Evolutionary conservation across 768 basidiomycete genomes (phyloP), one percentile per base, ranked within the genome.

Genomic region (Tulasnella calospora): DNA sequence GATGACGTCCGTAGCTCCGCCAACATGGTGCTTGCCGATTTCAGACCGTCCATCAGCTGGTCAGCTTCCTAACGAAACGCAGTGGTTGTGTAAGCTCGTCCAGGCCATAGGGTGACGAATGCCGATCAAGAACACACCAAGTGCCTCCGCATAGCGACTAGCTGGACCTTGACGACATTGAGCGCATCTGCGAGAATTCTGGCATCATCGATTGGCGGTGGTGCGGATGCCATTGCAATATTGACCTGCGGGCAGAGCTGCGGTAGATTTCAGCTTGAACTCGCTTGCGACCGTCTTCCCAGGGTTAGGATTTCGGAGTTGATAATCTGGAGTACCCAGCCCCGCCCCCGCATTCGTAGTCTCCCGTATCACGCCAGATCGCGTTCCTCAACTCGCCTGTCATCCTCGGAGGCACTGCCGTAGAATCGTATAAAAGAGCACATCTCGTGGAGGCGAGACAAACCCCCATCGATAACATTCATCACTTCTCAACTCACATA

Each of bases 21-120:
- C 73, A 99, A 90, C 97, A 99, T 99, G 78, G 96, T 89, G 83
- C 96, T 98, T 2, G 98, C 96, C 79, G 93, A 93, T 86, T 99
- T 99, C 82, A 99, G 88, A 17, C 95, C 97, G 84, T 99, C 97
- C 98, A 99, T 99, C 80, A 99, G 92, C 83, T 96, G 94, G 86
- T 99, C 97, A 81, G 91, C 85, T 84, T 99, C 95, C 96, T 98
- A 82, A 57, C n/a, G 35, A 27, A 70, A 57, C 44, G 12, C 36
- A 21, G 77, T 30, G 35, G 41, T 21, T 36, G 72, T 27, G 69
- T 77, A 27, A 67, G 75, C 30, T 61, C 33, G n/a, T 30, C 33
- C 19, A 61, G 38, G 40, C 44, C 44, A 44, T 17, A 71, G 51
- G 30, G 51, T 67, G 47, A n/a, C 44, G 55, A 47, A 74, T 33